A percentile compares a stretch with the other conserved stretches of the same genome.
phyloP scores from a whole-genome alignment of 2,329 filamentous ascomycete genomes.

The Clonostachys byssicola region DNA sequence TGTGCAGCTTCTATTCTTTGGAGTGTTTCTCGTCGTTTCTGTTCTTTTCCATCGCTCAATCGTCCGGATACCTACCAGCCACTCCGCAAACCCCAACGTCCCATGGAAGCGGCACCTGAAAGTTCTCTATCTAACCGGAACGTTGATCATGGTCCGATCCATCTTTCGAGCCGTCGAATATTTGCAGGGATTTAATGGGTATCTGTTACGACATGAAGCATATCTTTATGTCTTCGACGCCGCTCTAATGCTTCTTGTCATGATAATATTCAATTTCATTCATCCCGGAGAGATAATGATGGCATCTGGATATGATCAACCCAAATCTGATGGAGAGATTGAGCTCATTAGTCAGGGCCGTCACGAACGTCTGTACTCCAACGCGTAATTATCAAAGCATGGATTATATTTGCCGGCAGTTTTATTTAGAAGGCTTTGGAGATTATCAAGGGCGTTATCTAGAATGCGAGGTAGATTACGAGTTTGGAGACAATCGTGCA shows the following conservation, averaged over 20 bases:
- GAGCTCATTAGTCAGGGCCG: too few relatives aligned
- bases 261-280: neutral
- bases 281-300: too few relatives aligned
- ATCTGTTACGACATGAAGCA: slow-evolving; percentile 29
- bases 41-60: slow-evolving; percentile 32
- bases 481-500: too few relatives aligned
- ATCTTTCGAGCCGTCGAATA: slow-evolving; percentile 42
- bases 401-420: too few relatives aligned
- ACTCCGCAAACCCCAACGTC: slow-evolving; percentile 2
- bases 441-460: too few relatives aligned
- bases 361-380: too few relatives aligned
- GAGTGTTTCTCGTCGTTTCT: slow-evolving; percentile 42
- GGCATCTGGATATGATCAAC: too few relatives aligned
- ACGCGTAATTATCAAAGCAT: too few relatives aligned
- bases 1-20: slow-evolving; percentile 51
- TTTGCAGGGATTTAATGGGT: slow-evolving; percentile 27
- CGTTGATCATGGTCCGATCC: slow-evolving; percentile 32
- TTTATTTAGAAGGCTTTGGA: too few relatives aligned
- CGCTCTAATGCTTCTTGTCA: slow-evolving; percentile 23
- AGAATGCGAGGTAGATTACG: too few relatives aligned
- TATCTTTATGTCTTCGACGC: slow-evolving; percentile 33
- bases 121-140: slow-evolving; percentile 30
- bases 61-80: neutral
- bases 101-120: slow-evolving; percentile 21
- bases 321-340: too few relatives aligned